Base-by-base conservation (phyloP, 2,329 filamentous ascomycete genomes). In the Cladophialophora carrionii region DNA sequence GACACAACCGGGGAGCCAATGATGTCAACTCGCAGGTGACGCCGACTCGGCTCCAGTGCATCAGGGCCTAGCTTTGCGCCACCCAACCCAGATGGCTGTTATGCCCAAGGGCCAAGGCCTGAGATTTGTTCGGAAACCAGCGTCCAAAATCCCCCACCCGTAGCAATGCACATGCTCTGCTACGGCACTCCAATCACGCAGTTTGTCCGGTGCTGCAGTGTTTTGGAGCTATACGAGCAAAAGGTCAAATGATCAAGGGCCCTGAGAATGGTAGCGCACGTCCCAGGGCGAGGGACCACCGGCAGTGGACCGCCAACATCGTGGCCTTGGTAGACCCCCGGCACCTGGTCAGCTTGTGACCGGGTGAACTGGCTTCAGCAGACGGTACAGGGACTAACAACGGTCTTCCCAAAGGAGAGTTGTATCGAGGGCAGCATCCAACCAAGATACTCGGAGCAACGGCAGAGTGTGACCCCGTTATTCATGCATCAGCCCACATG, bases 21-120 rank as follows among this genome's bases (percentile, higher is more conserved):
- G 64, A 66, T 66, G 64, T 66, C 64, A 66, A 66, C 61, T 26
- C 34, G 61, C 64, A 66, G 64, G 51, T 61, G 57, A 61, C 61
- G 64, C 32, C 64, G 46, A 46, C 32, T 64, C 62, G 57, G 62
- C 53, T 57, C 29, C 48, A 49, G 29, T 26, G 24, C 56, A 31
- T 31, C 24, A 46, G 14, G 4, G 24, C 41, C 56, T 58, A 58
- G 41, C 41, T 32, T 57, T 34, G 49, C 59, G 59, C 59, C 59
- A 55, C 59, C 20, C 24, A 41, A 56, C 51, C 32, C 56, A 31
- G 34, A 34, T 29, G 20, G 14, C 3, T 34, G 31, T 41, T 29
- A 29, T 29, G 26, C 6, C 26, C 26, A 29, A 29, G 26, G 26
- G 26, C 43, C 37, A n/a, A 46, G 26, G 37, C 34, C 41, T 17